Base-by-base conservation (phyloP, 768 basidiomycete genomes). In the Candolleomyces eurysporus region DNA sequence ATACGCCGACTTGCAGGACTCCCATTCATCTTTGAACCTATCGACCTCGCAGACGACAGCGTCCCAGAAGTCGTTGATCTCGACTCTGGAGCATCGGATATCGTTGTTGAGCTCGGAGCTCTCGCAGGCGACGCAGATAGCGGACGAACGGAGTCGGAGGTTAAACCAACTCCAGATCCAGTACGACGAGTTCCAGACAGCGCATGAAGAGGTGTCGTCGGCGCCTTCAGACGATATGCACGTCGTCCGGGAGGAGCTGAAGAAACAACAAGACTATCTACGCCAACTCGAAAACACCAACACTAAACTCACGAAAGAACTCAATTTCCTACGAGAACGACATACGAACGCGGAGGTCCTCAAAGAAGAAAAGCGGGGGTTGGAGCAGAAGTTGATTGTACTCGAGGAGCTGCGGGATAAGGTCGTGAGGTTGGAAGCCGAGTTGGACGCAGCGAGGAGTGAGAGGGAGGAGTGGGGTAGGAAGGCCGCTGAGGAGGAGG, bases 291-390 rank as follows among this genome's bases (percentile, higher is more conserved):
- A 93, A 68, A 67, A 75, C 6, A 76, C 77, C 3, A 92, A 92
- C 62, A 72, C 80, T 1, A 82, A 79, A 62, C 71, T 90, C 58
- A 79, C 68, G 2, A 68, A 78, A 0, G 89, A 93, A 65, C 66
- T 91, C 16, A 71, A 70, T 5, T 64, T 76, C 10, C 76, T 90
- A 16, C 78, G 83, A 39, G 85, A 85, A 62, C 76, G 82, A 0
- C 76, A 86, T n/a, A 72, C 78, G 7, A 87, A 83, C 64, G 73
- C 90, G 3, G 90, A 91, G 61, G 86, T 93, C 2, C 68, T 94
- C 40, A 77, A 82, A 36, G 92, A 93, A 69, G 89, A 93, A 73
- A 91, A 92, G 63, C 78, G 85, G 5, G 78, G 79, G 0, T 70
- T 93, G 48, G 84, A 91, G 67, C 72, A 74, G 14, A 87, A 82